These are phyloP conservation scores for Drechslerella coelobrocha DNA, from an alignment of 2,329 filamentous ascomycete species.

Conservation along the genomic window DNA sequence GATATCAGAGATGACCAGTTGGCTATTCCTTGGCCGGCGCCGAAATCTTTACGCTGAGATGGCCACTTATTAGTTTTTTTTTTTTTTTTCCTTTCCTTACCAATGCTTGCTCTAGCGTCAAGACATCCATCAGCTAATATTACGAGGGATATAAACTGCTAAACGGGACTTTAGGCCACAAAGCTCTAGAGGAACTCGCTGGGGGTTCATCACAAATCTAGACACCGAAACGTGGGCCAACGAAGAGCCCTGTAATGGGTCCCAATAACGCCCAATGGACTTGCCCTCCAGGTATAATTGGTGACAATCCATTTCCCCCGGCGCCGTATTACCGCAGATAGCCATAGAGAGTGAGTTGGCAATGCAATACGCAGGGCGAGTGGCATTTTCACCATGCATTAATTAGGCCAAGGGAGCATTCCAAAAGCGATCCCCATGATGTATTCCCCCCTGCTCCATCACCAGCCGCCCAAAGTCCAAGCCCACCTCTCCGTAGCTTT, in stretches of 20 bases:
- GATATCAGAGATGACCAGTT: slow-evolving; percentile 48
- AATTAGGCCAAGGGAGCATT: slow-evolving; percentile 39
- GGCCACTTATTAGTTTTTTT: slow-evolving; percentile 22
- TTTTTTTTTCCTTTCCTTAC: not conserved
- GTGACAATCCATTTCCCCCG: slow-evolving; percentile 45
- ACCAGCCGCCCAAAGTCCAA: slow-evolving; percentile 35
- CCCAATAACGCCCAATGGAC: slow-evolving; percentile 42
- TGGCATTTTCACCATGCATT: slow-evolving; percentile 32
- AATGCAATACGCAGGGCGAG: slow-evolving; percentile 34
- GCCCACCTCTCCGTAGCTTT: slow-evolving; percentile 29
- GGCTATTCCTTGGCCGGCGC: slow-evolving; percentile 15
- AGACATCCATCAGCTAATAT: too few relatives aligned
- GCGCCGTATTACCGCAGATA: slow-evolving; percentile 45
- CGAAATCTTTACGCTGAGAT: slow-evolving; percentile 32
- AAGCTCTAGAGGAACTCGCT: slow-evolving; percentile 35
- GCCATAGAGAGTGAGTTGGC: slow-evolving; percentile 47
- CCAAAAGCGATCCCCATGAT: slow-evolving; percentile 32
- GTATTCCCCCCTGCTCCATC: slow-evolving; percentile 37
- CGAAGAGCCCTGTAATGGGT: slow-evolving; percentile 47
- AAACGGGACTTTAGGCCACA: slow-evolving; percentile 24
- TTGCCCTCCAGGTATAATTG: slow-evolving; percentile 45
- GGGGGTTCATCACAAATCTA: slow-evolving; percentile 21
- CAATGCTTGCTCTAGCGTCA: not conserved
- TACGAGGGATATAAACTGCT: too few relatives aligned
- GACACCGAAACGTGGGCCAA: slow-evolving; percentile 51